Evolutionary conservation across 768 basidiomycete species (phyloP).

Genomic region (Naematelia encephala): DNA sequence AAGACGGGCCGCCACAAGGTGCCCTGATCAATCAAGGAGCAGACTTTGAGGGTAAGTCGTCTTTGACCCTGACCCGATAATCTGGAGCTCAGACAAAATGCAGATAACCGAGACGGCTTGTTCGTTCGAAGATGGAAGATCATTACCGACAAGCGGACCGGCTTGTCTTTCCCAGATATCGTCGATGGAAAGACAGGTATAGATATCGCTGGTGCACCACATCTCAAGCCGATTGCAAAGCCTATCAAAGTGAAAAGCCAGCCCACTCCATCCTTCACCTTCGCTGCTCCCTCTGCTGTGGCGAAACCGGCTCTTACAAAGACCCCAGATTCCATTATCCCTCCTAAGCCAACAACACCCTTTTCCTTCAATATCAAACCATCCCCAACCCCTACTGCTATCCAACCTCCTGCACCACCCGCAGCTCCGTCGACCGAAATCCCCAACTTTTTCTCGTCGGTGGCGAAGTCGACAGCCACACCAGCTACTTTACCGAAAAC

Average conservation of each 20-base stretch:
- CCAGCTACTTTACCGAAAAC: neutral
- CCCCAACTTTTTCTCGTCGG: neutral
- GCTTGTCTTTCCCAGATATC: conserved; percentile 35
- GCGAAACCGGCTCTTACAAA: neutral
- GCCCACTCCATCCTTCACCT: conserved; percentile 6
- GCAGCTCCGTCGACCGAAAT: neutral
- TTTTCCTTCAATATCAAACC: neutral
- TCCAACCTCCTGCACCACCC: neutral
- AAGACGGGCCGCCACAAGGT: conserved; percentile 28
- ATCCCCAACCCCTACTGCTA: neutral
- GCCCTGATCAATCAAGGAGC: conserved; percentile 37
- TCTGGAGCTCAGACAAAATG: neutral
- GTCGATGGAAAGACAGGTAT: conserved; percentile 47
- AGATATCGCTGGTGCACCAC: conserved; percentile 21
- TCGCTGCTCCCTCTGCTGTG: conserved; percentile 2
- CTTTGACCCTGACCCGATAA: neutral
- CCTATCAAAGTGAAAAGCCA: conserved; percentile 16
- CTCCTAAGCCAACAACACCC: neutral
- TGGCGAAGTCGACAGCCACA: neutral
- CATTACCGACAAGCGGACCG: conserved; percentile 45
- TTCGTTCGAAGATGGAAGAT: conserved; percentile 38
- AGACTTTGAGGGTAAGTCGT: conserved; percentile 41
- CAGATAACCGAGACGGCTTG: conserved; percentile 37
- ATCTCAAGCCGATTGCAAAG: neutral
- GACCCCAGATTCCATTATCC: conserved; percentile 5